Evolutionary conservation across 192 early-diverging fungal species (phyloP).

Genomic region (Entomortierella chlamydospora): DNA sequence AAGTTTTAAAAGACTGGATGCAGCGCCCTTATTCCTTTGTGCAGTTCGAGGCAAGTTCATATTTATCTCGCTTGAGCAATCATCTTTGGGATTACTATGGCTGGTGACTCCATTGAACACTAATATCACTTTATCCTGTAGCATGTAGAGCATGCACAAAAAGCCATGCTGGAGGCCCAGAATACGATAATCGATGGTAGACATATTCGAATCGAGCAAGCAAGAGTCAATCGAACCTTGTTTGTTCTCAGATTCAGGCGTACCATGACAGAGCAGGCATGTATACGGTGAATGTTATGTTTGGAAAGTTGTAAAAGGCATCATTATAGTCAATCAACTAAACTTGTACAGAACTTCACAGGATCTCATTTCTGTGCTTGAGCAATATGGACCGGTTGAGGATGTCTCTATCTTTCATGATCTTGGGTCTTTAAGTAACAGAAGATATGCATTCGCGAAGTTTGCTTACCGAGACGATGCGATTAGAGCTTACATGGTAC

Average conservation of each 20-base stretch:
- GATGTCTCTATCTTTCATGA: conserved; percentile 67
- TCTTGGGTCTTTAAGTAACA: conserved; percentile 43
- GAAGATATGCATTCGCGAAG: conserved; percentile 76
- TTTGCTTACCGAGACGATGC: conserved; percentile 79
- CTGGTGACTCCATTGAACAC: background rate
- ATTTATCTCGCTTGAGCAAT: too few species aligned
- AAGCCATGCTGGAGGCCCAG: conserved; percentile 71
- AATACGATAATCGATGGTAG: conserved; percentile 75
- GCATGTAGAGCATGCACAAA: conserved; percentile 65
- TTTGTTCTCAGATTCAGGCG: conserved; percentile 64
- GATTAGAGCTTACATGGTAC: conserved; percentile 71
- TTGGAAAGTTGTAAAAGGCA: too few species aligned
- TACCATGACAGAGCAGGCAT: conserved; percentile 58
- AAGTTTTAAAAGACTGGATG: conserved; percentile 81
- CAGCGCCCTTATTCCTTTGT: conserved; percentile 82
- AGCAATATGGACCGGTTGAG: conserved; percentile 71
- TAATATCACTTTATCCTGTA: conserved; percentile 18
- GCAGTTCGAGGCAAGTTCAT: conserved; percentile 73
- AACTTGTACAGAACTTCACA: conserved; percentile 55
- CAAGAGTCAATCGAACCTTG: conserved; percentile 80
- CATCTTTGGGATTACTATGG: too few species aligned
- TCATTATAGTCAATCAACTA: too few species aligned
- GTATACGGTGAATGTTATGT: background rate
- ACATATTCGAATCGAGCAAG: conserved; percentile 80
- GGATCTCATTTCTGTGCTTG: conserved; percentile 29